These are phyloP conservation scores for Termitomyces sp. DNA, from an alignment of 768 basidiomycete genomes.

Conservation along the genomic window DNA sequence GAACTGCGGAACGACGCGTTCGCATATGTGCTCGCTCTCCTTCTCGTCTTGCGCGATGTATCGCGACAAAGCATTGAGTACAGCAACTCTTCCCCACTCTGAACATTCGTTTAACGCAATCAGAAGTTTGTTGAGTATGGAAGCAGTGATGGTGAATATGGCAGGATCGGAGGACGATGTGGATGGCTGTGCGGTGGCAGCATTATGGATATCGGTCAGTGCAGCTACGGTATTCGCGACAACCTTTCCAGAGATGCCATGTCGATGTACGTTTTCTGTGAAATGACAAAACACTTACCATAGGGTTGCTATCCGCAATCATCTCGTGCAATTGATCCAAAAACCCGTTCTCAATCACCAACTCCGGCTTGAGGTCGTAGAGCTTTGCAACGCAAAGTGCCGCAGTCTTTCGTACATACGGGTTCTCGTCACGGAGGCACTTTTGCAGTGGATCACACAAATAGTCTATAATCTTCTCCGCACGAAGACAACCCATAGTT, in stretches of 20 bases:
- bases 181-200: slow-evolving; percentile 58
- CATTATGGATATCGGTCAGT: slow-evolving; percentile 84
- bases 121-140: slow-evolving; percentile 83
- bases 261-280: neutral
- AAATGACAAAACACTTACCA: slow-evolving; percentile 49
- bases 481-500: slow-evolving; percentile 96
- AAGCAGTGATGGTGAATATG: slow-evolving; percentile 78
- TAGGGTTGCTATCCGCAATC: slow-evolving; percentile 95
- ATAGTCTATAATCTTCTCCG: slow-evolving; percentile 99
- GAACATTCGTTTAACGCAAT: slow-evolving; percentile 98
- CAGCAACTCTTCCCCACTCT: slow-evolving; percentile 97
- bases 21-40: slow-evolving; percentile 98
- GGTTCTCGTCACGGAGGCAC: slow-evolving; percentile 91
- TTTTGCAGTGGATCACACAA: slow-evolving; percentile 93
- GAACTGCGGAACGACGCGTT: slow-evolving; percentile 96
- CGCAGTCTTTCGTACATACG: slow-evolving; percentile 97
- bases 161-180: slow-evolving; percentile 57
- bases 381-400: slow-evolving; percentile 96
- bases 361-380: slow-evolving; percentile 94
- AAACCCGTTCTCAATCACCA: slow-evolving; percentile 95
- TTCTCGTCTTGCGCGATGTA: slow-evolving; percentile 85
- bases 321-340: slow-evolving; percentile 86
- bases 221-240: slow-evolving; percentile 97
- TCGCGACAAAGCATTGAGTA: slow-evolving; percentile 81
- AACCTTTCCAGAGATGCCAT: slow-evolving; percentile 52